Conservation (phyloP, 345 rosid species). For the Melaleuca quinquenervia region DNA sequence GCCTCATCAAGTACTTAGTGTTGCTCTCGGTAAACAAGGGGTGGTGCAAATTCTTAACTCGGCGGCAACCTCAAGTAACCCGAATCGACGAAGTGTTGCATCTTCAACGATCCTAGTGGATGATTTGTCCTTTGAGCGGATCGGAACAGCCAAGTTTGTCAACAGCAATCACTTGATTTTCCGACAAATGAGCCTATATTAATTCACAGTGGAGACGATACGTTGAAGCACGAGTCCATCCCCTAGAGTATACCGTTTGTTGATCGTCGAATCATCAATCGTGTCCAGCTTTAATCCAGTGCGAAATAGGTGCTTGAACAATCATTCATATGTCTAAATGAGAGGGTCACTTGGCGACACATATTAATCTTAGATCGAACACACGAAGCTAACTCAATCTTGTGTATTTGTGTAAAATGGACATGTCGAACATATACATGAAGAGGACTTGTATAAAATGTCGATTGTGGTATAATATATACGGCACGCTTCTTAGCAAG, state of each 20-base stretch:
- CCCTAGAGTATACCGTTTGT: background rate
- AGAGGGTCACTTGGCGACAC: background rate
- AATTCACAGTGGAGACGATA: too few species aligned
- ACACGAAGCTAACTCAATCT: too few species aligned
- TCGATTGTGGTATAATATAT: background rate
- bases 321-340: background rate
- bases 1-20: too few species aligned
- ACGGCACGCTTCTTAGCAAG: background rate
- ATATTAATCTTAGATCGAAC: too few species aligned
- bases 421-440: background rate
- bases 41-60: background rate
- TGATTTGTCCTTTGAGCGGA: background rate
- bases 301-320: background rate
- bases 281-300: background rate
- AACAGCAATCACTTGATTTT: background rate
- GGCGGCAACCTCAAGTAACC: background rate
- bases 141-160: background rate
- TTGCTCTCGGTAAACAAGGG: background rate
- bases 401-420: too few species aligned
- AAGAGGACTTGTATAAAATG: background rate
- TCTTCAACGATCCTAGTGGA: background rate
- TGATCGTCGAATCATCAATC: too few species aligned
- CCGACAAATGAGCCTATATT: background rate
- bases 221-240: background rate
- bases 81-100: background rate